Percentiles rank a stretch among this genome's conserved stretches.
phyloP scores from a whole-genome alignment of 495 filamentous ascomycete species.

The Pseudotulostoma volvatum region DNA sequence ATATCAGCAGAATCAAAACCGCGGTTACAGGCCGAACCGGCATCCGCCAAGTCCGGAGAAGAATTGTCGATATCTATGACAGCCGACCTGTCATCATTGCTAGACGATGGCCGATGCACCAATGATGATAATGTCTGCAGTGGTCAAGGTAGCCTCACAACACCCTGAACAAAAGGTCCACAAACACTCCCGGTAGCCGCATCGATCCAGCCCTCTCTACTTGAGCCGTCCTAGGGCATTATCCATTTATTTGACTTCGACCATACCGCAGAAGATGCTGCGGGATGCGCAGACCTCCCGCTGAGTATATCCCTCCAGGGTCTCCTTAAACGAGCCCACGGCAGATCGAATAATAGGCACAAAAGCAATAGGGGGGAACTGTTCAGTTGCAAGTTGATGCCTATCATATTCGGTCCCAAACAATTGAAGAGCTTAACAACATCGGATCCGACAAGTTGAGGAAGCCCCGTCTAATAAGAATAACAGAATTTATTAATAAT shows the following conservation, averaged over 20 bases:
- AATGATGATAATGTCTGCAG: constrained; percentile 3
- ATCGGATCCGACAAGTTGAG: too few relatives aligned
- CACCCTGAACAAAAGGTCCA: background rate
- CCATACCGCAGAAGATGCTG: background rate
- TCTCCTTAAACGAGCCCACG: too few relatives aligned
- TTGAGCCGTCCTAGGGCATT: background rate
- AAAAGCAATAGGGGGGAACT: too few relatives aligned
- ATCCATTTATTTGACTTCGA: background rate
- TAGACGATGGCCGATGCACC: background rate
- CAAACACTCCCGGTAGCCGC: background rate
- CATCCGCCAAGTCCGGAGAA: background rate
- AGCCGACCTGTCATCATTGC: background rate
- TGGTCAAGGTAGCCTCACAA: background rate
- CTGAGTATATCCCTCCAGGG: too few relatives aligned
- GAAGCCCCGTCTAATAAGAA: too few relatives aligned
- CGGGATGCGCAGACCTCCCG: background rate
- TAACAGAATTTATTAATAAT: too few relatives aligned
- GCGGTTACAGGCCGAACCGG: background rate
- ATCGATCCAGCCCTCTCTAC: background rate
- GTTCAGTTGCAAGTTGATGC: too few relatives aligned
- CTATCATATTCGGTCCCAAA: too few relatives aligned
- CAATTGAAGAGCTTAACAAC: too few relatives aligned
- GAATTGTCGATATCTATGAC: background rate
- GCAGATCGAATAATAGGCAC: too few relatives aligned
- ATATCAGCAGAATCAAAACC: background rate